Evolutionary conservation across 208 protist species (phyloP).

Genomic region (Naegleria fowleri): DNA sequence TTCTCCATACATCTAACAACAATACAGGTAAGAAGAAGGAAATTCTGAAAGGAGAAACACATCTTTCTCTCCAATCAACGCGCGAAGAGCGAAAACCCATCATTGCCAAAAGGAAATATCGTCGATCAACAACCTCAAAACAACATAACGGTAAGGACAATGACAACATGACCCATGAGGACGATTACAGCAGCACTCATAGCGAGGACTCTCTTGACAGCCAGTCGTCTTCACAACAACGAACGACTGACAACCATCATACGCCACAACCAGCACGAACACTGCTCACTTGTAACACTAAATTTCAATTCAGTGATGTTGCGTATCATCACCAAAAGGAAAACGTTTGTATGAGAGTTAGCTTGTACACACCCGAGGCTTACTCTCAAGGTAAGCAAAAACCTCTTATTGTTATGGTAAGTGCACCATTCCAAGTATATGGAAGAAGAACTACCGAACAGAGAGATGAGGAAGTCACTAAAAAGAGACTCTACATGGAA

Average conservation of each 20-base stretch:
- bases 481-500: not conserved
- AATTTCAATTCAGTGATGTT: not conserved
- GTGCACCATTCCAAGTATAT: not conserved
- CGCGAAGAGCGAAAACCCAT: not conserved
- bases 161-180: too few relatives aligned
- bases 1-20: not conserved
- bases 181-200: too few relatives aligned
- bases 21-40: not conserved
- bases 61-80: not conserved
- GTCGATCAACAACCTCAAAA: not conserved
- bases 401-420: not conserved
- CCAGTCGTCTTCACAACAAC: too few relatives aligned
- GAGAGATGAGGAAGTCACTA: not conserved
- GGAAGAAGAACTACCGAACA: not conserved
- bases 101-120: not conserved
- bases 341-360: not conserved
- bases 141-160: too few relatives aligned
- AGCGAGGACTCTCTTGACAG: too few relatives aligned
- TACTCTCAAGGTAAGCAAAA: not conserved
- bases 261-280: not conserved
- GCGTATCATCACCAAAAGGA: not conserved
- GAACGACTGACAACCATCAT: too few relatives aligned
- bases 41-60: not conserved
- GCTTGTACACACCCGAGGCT: not conserved
- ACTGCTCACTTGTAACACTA: not conserved